Conservation (phyloP, 1,139 yeast genomes). For the Petasospora fabianii region DNA sequence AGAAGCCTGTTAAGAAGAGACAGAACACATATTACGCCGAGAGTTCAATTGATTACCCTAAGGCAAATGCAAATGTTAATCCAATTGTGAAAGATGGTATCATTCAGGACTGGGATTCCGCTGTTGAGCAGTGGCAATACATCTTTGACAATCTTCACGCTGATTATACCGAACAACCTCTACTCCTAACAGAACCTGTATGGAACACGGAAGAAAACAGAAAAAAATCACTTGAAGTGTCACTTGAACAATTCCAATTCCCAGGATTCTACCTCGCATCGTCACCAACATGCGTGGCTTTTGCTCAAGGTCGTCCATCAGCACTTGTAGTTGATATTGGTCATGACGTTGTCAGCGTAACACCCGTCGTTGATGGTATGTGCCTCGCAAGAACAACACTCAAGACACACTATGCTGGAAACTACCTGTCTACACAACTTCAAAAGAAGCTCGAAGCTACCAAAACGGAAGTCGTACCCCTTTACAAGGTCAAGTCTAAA, state of each 20-base stretch:
- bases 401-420: slow-evolving; percentile 67
- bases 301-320: slow-evolving; percentile 91
- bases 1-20: slow-evolving; percentile 22
- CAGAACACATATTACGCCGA: slow-evolving; percentile 42
- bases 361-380: slow-evolving; percentile 94
- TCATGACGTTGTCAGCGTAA: slow-evolving; percentile 75
- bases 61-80: slow-evolving; percentile 47
- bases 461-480: slow-evolving; percentile 26
- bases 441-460: slow-evolving; percentile 18
- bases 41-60: slow-evolving; percentile 53
- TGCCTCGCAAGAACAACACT: slow-evolving; percentile 70
- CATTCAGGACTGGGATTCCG: slow-evolving; percentile 72
- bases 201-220: slow-evolving; percentile 78
- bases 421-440: slow-evolving; percentile 46
- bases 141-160: slow-evolving; percentile 47
- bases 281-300: slow-evolving; percentile 84
- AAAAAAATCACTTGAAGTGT: slow-evolving; percentile 66
- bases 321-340: slow-evolving; percentile 94
- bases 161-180: slow-evolving; percentile 65
- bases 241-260: slow-evolving; percentile 68
- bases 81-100: slow-evolving; percentile 61
- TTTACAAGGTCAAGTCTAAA: slow-evolving; percentile 27
- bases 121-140: slow-evolving; percentile 61
- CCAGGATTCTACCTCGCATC: slow-evolving; percentile 88
- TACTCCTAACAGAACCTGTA: slow-evolving; percentile 77